Percentiles rank a stretch among this genome's conserved stretches.
Evolutionary conservation across 2,329 filamentous ascomycete species (phyloP).

Genomic region (Ilyonectria destructans): DNA sequence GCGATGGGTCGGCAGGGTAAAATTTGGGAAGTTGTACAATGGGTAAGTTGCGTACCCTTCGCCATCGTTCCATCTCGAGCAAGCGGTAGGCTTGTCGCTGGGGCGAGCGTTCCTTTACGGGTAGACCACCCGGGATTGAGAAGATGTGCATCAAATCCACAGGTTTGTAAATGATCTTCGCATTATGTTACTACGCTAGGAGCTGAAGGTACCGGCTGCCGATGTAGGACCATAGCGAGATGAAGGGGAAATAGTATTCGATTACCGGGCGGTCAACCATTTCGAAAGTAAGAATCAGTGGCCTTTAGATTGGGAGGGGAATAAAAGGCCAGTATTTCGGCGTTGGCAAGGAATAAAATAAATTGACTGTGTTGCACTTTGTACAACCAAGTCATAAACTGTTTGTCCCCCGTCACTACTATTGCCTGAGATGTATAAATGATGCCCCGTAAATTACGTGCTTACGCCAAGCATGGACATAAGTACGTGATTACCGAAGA

Average conservation of each 20-base stretch:
- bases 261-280: slow-evolving; percentile 37
- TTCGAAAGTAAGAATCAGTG: too few species aligned
- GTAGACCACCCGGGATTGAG: slow-evolving; percentile 52
- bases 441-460: too few species aligned
- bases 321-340: too few species aligned
- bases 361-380: too few species aligned
- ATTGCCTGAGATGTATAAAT: too few species aligned
- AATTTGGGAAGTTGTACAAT: not conserved
- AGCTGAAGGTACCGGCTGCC: slow-evolving; percentile 50
- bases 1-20: not conserved
- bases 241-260: slow-evolving; percentile 52
- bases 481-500: too few species aligned
- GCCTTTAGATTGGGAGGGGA: too few species aligned
- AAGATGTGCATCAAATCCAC: slow-evolving; percentile 46
- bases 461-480: too few species aligned
- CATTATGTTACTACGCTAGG: not conserved
- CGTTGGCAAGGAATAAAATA: too few species aligned
- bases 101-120: slow-evolving; percentile 50
- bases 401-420: too few species aligned
- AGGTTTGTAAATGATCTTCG: not conserved
- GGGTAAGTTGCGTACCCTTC: not conserved
- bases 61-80: slow-evolving; percentile 33
- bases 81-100: slow-evolving; percentile 53
- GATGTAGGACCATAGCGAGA: slow-evolving; percentile 51
- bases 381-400: too few species aligned